A percentile compares a stretch with the other conserved stretches of the same genome.
phyloP scores from a whole-genome alignment of 169 alveolate genomes.

The Eimeria tenella region DNA sequence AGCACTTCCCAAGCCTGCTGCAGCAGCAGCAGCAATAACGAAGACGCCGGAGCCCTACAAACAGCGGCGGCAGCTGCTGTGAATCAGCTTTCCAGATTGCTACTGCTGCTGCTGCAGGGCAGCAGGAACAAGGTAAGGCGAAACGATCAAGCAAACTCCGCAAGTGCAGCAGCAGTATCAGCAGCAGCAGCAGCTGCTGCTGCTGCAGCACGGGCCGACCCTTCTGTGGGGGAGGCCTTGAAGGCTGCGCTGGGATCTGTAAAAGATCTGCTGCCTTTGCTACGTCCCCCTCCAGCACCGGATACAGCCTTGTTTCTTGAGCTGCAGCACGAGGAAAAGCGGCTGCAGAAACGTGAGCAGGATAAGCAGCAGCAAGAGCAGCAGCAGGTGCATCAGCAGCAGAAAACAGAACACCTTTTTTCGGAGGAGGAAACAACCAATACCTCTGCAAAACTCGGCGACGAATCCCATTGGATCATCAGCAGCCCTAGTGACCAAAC shows the following conservation, averaged over 20 bases:
- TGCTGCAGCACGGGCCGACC: background rate
- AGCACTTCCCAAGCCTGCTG: background rate
- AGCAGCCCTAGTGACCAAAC: constrained; percentile 1
- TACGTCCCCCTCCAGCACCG: background rate
- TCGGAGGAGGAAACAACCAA: background rate
- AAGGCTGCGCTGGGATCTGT: background rate
- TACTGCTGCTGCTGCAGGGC: constrained; percentile 14
- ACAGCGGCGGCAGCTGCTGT: constrained; percentile 28
- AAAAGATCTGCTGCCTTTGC: constrained; percentile 2
- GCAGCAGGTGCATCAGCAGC: background rate
- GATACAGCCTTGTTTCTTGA: background rate
- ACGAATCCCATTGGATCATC: background rate
- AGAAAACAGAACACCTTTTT: background rate
- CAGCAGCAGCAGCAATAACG: constrained; percentile 33
- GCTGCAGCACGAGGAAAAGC: constrained; percentile 10
- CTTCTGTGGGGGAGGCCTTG: background rate
- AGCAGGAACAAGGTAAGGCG: background rate
- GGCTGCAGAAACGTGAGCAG: background rate
- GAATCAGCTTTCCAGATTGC: background rate
- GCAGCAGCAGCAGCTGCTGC: background rate
- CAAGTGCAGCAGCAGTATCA: background rate
- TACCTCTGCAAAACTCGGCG: background rate
- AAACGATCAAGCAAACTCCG: background rate
- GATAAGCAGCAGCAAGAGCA: background rate
- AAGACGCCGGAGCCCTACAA: background rate